A percentile compares a stretch with the other conserved stretches of the same genome.
Conservation (phyloP, 139 green algal genomes). For the Astrephomene gubernaculifera region DNA sequence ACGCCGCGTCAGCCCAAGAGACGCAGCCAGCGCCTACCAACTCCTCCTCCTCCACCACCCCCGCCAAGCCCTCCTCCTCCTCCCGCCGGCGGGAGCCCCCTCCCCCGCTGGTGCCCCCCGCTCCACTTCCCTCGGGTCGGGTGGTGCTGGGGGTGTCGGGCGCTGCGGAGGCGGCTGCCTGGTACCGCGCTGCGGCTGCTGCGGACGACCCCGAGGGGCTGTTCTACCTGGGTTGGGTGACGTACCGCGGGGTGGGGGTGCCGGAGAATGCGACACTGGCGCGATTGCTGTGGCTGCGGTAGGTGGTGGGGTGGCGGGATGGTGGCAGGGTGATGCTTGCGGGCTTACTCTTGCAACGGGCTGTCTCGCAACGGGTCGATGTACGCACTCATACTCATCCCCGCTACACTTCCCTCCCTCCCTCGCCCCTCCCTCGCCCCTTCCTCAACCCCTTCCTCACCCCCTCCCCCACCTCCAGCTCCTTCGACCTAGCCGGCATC, state of each 20-base stretch:
- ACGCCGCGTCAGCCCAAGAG: no score
- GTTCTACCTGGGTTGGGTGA: slow-evolving; percentile 51
- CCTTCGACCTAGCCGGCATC: slow-evolving; percentile 10
- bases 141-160: slow-evolving; percentile 1
- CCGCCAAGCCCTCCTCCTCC: background rate
- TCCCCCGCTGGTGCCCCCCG: slow-evolving; percentile 18
- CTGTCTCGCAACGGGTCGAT: background rate
- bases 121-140: background rate
- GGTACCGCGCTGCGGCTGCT: slow-evolving; percentile 38
- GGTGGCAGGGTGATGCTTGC: background rate
- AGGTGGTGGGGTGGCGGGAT: background rate
- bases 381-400: background rate
- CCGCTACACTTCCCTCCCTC: background rate
- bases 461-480: background rate
- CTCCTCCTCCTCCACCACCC: background rate
- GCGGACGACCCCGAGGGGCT: slow-evolving; percentile 32
- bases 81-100: background rate
- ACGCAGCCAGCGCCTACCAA: no score
- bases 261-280: slow-evolving; percentile 27
- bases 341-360: background rate
- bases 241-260: slow-evolving; percentile 44
- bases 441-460: background rate
- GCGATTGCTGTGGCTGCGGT: slow-evolving; percentile 32
- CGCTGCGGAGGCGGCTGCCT: slow-evolving; percentile 17
- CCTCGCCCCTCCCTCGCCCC: background rate